Evolutionary conservation across 2,329 filamentous ascomycete genomes (phyloP).

Genomic region (Xylariaceae sp.): DNA sequence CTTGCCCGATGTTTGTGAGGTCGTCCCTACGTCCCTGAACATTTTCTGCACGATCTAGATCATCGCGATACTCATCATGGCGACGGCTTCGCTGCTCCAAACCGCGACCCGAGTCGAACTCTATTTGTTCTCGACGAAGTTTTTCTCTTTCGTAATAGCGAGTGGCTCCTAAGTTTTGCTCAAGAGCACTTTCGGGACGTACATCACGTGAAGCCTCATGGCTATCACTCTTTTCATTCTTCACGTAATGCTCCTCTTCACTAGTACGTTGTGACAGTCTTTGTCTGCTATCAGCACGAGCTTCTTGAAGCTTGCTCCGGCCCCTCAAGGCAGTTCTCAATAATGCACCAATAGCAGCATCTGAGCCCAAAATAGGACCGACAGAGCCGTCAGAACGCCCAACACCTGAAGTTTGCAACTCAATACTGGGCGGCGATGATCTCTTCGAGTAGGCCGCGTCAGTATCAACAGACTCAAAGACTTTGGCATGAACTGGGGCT

Average conservation of each 20-base stretch:
- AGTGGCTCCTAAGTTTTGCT: conserved; percentile 21
- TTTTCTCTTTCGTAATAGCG: conserved; percentile 21
- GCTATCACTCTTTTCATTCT: conserved; percentile 22
- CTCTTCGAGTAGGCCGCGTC: conserved; percentile 34
- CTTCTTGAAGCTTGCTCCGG: conserved; percentile 28
- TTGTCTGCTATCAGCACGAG: conserved; percentile 32
- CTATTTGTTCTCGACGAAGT: conserved; percentile 20
- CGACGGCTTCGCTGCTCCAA: conserved; percentile 21
- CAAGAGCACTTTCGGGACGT: conserved; percentile 22
- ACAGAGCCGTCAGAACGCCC: conserved; percentile 46
- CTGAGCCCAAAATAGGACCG: conserved; percentile 42
- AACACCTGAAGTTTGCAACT: conserved; percentile 42
- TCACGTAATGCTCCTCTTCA: conserved; percentile 19
- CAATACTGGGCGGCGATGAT: conserved; percentile 35
- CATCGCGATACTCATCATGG: conserved; percentile 27
- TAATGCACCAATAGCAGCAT: conserved; percentile 46
- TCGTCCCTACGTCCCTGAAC: conserved; percentile 21
- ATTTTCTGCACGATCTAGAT: conserved; percentile 28
- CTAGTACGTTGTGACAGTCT: conserved; percentile 25
- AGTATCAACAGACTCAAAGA: conserved; percentile 52
- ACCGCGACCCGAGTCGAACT: conserved; percentile 18
- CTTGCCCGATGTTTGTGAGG: conserved; percentile 15
- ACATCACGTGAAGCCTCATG: conserved; percentile 30
- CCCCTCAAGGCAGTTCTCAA: conserved; percentile 36
- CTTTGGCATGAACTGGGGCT: conserved; percentile 61